phyloP scores from a whole-genome alignment of 305 asterid species.

The Rubia balearica region DNA sequence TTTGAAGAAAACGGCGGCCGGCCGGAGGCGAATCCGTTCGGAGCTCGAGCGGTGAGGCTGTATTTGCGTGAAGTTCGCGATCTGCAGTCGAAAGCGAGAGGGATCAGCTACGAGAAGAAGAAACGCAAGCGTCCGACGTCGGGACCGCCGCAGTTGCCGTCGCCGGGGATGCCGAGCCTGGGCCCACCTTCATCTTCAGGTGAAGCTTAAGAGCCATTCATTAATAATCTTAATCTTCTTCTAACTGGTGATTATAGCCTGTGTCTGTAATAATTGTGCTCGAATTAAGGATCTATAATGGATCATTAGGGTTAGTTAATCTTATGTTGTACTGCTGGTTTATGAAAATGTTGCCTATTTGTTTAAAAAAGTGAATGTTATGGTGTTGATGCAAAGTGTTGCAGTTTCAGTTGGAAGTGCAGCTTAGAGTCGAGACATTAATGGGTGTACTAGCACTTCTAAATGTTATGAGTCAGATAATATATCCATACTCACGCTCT shows the following conservation, averaged over 20 bases:
- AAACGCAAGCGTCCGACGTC: constrained; percentile 25
- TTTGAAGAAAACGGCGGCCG: constrained; percentile 87
- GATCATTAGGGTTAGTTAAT: background rate
- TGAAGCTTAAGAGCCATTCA: constrained; percentile 21
- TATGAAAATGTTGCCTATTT: too few relatives aligned
- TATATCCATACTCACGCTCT: background rate
- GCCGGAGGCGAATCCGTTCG: constrained; percentile 80
- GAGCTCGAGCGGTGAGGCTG: constrained; percentile 77
- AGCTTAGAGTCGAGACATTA: background rate
- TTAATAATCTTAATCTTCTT: background rate
- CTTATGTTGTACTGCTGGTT: background rate
- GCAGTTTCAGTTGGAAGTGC: background rate
- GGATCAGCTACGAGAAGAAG: constrained; percentile 87
- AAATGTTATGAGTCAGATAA: background rate
- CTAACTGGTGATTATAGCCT: background rate
- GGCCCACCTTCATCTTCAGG: constrained; percentile 38
- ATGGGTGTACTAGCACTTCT: background rate
- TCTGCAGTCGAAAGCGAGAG: constrained; percentile 77
- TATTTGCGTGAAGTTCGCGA: constrained; percentile 82
- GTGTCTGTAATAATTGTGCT: background rate
- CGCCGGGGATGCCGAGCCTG: background rate
- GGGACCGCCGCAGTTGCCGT: constrained; percentile 15
- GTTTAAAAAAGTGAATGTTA: too few relatives aligned
- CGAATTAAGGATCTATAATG: background rate
- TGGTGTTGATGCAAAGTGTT: background rate